Percentiles rank a stretch among this genome's conserved stretches.
Conservation (phyloP, 306 rosid species). For the Coriaria nepalensis region DNA sequence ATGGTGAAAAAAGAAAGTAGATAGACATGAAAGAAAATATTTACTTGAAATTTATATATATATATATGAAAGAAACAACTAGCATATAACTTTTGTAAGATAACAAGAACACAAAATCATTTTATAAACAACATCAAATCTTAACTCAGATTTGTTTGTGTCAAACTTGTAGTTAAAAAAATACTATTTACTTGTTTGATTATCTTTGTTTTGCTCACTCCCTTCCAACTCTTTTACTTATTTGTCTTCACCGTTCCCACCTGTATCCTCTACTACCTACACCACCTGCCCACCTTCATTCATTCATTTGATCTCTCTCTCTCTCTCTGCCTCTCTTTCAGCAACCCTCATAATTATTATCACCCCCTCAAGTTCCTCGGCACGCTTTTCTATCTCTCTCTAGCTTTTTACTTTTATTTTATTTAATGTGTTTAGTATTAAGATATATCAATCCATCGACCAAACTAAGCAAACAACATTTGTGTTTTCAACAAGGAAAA, state of each 20-base stretch:
- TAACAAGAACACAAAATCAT: too few relatives aligned
- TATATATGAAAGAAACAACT: too few relatives aligned
- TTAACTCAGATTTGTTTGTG: too few relatives aligned
- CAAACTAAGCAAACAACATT: not conserved
- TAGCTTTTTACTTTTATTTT: not conserved
- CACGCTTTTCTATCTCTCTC: slow-evolving; percentile 22
- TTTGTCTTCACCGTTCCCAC: slow-evolving; percentile 4
- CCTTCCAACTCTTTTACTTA: not conserved
- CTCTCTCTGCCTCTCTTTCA: slow-evolving; percentile 10
- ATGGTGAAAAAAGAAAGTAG: too few relatives aligned
- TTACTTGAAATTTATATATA: too few relatives aligned
- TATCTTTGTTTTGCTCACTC: not conserved
- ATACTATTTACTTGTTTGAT: not conserved
- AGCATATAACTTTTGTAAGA: too few relatives aligned
- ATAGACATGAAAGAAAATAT: too few relatives aligned
- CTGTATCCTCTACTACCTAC: not conserved
- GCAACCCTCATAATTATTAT: slow-evolving; percentile 9
- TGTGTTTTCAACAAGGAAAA: too few relatives aligned
- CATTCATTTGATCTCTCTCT: slow-evolving; percentile 2
- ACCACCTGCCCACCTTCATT: not conserved
- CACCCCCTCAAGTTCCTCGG: slow-evolving; percentile 21
- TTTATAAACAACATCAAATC: too few relatives aligned
- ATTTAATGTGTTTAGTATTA: not conserved
- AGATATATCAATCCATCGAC: not conserved
- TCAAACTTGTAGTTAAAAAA: too few relatives aligned